Evolutionary conservation across 2,329 filamentous ascomycete genomes (phyloP).

Genomic region (Stagonosporopsis vannaccii): DNA sequence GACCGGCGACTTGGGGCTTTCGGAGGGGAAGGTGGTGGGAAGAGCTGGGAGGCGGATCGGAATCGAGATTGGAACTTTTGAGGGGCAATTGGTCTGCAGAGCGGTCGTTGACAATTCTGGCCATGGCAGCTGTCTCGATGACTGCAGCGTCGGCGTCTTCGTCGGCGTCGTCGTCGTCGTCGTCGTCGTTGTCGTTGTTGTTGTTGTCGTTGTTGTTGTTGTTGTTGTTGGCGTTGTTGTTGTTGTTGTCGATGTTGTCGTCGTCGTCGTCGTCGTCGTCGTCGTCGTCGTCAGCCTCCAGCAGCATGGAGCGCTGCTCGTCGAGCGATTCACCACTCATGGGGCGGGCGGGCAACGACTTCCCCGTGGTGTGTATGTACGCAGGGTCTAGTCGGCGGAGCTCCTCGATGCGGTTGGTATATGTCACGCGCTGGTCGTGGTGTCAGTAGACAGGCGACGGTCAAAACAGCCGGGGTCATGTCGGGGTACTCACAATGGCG

Average conservation of each 20-base stretch:
- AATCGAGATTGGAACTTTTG: slow-evolving; percentile 31
- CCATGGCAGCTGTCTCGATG: slow-evolving; percentile 62
- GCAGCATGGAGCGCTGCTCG: slow-evolving; percentile 48
- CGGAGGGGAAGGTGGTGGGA: slow-evolving; percentile 43
- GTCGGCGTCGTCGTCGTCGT: slow-evolving; percentile 45
- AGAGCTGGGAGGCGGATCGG: slow-evolving; percentile 29
- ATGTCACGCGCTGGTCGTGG: slow-evolving; percentile 79
- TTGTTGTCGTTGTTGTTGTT: slow-evolving; percentile 38
- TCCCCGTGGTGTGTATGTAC: slow-evolving; percentile 62
- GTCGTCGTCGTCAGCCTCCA: slow-evolving; percentile 43
- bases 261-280: slow-evolving; percentile 44
- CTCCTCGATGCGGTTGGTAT: slow-evolving; percentile 88
- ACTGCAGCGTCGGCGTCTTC: slow-evolving; percentile 50
- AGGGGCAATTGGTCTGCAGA: slow-evolving; percentile 33
- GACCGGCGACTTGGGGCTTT: slow-evolving; percentile 31
- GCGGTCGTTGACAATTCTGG: slow-evolving; percentile 59
- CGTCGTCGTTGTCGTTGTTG: slow-evolving; percentile 46
- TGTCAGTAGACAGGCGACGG: slow-evolving; percentile 19
- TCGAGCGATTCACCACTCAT: slow-evolving; percentile 66
- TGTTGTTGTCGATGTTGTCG: background rate
- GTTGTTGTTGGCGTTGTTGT: slow-evolving; percentile 46
- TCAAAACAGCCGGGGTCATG: background rate
- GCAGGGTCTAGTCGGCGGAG: slow-evolving; percentile 74
- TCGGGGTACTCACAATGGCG: slow-evolving; percentile 75
- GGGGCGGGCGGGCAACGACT: slow-evolving; percentile 77